phyloP scores from a whole-genome alignment of 2,329 filamentous ascomycete genomes.

The Penicillium sumatraense region DNA sequence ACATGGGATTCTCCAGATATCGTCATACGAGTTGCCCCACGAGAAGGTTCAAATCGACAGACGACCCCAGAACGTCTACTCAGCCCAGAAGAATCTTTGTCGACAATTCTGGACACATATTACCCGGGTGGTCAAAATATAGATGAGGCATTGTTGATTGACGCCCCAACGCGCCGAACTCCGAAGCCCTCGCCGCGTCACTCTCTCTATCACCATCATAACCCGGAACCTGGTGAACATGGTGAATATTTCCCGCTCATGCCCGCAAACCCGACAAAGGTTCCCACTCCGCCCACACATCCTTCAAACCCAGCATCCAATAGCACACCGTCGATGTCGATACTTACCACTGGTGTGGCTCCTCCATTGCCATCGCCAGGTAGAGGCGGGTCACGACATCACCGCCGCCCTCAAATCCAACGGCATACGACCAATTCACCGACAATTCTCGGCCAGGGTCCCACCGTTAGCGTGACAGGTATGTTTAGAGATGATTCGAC shows the following conservation, averaged over 20 bases:
- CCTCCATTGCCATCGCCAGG: conserved; percentile 83
- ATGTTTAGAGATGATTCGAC: no score
- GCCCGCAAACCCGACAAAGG: conserved; percentile 48
- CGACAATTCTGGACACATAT: conserved; percentile 75
- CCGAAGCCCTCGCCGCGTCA: conserved; percentile 77
- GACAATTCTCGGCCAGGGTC: conserved; percentile 62
- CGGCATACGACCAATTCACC: conserved; percentile 83
- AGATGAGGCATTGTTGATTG: conserved; percentile 88
- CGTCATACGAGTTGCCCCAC: conserved; percentile 74
- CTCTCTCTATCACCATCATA: conserved; percentile 51
- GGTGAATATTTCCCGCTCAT: conserved; percentile 85
- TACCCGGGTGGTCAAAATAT: conserved; percentile 86
- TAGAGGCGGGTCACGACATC: conserved; percentile 60
- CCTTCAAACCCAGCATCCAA: conserved; percentile 47
- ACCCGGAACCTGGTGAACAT: conserved; percentile 69
- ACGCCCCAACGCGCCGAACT: conserved; percentile 76
- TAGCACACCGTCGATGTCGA: conserved; percentile 71
- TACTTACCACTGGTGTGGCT: conserved; percentile 78
- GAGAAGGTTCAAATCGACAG: conserved; percentile 57
- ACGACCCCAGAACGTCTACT: conserved; percentile 68
- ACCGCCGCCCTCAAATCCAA: conserved; percentile 62
- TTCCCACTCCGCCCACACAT: conserved; percentile 47
- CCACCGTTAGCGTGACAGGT: conserved; percentile 49
- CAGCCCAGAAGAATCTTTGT: conserved; percentile 84
- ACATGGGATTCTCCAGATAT: conserved; percentile 92